Evolutionary conservation across 106 monocot genomes (phyloP).

Genomic region (Apostasia shenzhenica): DNA sequence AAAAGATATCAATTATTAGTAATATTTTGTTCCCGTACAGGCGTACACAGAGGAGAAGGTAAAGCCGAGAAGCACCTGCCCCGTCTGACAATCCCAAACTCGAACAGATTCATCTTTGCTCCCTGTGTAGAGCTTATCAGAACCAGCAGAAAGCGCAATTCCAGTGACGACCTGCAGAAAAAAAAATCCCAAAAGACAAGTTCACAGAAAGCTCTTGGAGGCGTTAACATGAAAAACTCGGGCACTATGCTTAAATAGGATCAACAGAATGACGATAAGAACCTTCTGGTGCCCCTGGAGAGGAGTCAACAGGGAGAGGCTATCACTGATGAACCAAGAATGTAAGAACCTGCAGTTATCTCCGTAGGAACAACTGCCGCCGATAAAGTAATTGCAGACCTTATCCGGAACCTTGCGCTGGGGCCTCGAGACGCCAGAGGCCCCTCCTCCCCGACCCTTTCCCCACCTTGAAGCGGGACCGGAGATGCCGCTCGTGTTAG

Average conservation of each 20-base stretch:
- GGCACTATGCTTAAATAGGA: neutral
- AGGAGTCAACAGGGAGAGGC: constrained; percentile 46
- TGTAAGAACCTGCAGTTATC: constrained; percentile 65
- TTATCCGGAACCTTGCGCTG: constrained; percentile 10
- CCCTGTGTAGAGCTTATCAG: constrained; percentile 89
- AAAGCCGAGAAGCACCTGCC: constrained; percentile 51
- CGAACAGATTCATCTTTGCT: constrained; percentile 83
- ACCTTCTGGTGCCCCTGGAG: constrained; percentile 87
- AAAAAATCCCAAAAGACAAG: neutral
- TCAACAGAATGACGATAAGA: neutral
- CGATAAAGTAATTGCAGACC: constrained; percentile 36
- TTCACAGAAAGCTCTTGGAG: neutral
- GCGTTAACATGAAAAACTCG: neutral
- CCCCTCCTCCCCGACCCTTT: constrained; percentile 23
- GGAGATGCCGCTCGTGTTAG: constrained; percentile 10
- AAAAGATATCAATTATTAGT: neutral
- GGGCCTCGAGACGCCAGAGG: constrained; percentile 1
- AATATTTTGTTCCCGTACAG: neutral
- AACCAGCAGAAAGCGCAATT: constrained; percentile 84
- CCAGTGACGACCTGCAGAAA: constrained; percentile 64
- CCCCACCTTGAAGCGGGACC: constrained; percentile 38
- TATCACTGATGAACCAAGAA: constrained; percentile 51
- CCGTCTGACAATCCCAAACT: constrained; percentile 90
- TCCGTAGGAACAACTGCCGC: constrained; percentile 45
- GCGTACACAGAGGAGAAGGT: neutral